Conservation (phyloP, 345 rosid species). For the Eucalyptus pauciflora region DNA sequence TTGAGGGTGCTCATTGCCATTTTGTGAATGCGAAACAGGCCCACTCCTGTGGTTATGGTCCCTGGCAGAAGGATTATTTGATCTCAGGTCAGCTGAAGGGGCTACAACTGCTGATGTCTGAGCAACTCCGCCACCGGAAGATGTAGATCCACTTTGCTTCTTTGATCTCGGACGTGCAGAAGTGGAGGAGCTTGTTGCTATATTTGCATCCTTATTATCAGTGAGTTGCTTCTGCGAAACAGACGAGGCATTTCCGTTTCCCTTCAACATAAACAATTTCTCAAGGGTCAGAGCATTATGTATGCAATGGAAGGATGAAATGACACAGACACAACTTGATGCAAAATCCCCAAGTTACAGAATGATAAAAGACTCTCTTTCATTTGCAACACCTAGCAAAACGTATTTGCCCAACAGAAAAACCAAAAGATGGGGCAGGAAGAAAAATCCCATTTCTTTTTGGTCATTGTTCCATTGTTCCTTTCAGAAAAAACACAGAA, state of each 20-base stretch:
- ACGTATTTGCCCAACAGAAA: background rate
- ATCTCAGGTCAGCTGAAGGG: slow-evolving; percentile 13
- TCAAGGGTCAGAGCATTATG: background rate
- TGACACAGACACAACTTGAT: background rate
- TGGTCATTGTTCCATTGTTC: background rate
- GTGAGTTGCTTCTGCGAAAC: slow-evolving; percentile 19
- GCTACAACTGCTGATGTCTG: slow-evolving; percentile 30
- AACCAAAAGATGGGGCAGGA: background rate
- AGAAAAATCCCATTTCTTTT: background rate
- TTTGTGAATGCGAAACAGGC: slow-evolving; percentile 31
- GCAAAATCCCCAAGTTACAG: background rate
- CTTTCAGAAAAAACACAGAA: background rate
- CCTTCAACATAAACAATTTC: slow-evolving; percentile 11
- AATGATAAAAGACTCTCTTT: background rate
- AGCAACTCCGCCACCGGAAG: slow-evolving; percentile 21
- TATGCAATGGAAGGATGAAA: background rate
- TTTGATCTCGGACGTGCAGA: slow-evolving; percentile 24
- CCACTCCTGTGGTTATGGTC: slow-evolving; percentile 48
- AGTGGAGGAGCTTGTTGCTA: slow-evolving; percentile 16
- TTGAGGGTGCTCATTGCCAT: slow-evolving; percentile 51
- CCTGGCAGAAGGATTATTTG: slow-evolving; percentile 34
- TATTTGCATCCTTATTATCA: slow-evolving; percentile 13
- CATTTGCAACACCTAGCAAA: background rate
- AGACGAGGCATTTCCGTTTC: slow-evolving; percentile 7
- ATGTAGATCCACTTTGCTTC: slow-evolving; percentile 16